Evolutionary conservation across 192 early-diverging fungal species (phyloP), one percentile per base, ranked within the genome.

Genomic region (Haplosporangium gracile): DNA sequence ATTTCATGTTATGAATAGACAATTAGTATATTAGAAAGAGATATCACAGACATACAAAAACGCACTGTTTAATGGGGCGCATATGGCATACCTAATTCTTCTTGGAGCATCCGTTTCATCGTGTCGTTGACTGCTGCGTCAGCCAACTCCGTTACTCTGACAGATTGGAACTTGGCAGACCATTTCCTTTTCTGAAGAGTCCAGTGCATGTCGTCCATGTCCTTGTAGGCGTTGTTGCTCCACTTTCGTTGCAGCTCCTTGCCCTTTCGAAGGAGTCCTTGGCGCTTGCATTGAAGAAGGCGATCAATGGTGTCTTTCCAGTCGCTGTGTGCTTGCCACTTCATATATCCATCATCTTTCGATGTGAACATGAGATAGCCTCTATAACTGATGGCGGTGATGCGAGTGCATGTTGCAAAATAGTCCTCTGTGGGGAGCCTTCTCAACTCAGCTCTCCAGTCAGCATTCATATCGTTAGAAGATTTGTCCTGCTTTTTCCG

Each of bases 271-370:
- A 39, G n/a, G 24, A 82, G 80, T 72, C 80, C 74, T 10, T 26
- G 39, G 74, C 53, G 65, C 69, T 72, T 70, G 53, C 32, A 76
- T 34, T 82, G 80, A 36, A 75, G 80, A 65, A 81, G 79, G 24
- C 73, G 79, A 81, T 81, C 80, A 70, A 76, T 76, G 73, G 73
- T 76, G 38, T 7, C 69, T 60, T 32, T 82, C 80, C 80, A 76
- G 69, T 82, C 80, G 0, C 74, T 34, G 74, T 82, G 74, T 63
- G 80, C 80, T 76, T 82, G 74, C 40, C 18, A 11, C 80, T 36
- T 76, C 42, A 43, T 6, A 6, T 5, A 49, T 49, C 4, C 47
- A 49, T 18, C 47, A 63, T 47, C 22, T 72, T 70, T 76, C 57
- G 70, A 82, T 60, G 63, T 74, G 68, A 81, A 81, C 29, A 11